Percentiles rank a stretch among this genome's conserved stretches.
Conservation (phyloP, 441 rosid genomes). For the Aquilaria agallochum region DNA sequence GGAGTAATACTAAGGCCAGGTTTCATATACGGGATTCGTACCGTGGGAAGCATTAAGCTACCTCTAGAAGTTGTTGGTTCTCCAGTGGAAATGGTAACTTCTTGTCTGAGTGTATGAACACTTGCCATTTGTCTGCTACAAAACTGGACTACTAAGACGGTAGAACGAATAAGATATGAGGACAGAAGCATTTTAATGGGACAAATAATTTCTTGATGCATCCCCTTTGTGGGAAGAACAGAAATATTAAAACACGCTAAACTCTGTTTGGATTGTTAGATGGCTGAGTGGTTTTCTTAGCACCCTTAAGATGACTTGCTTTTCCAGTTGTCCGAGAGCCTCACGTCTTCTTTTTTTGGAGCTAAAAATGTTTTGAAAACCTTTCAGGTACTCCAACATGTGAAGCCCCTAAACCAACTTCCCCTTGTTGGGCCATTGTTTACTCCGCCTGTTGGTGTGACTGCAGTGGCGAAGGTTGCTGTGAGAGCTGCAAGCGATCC, state of each 20-base stretch:
- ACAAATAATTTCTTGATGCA: not conserved
- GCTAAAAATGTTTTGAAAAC: not conserved
- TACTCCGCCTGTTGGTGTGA: slow-evolving; percentile 59
- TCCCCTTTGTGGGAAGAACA: not conserved
- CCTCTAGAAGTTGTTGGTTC: slow-evolving; percentile 77
- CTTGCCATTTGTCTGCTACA: not conserved
- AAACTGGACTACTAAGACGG: not conserved
- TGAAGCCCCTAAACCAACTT: slow-evolving; percentile 52
- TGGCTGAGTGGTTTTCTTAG: not conserved
- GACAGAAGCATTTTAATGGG: not conserved
- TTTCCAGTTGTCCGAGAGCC: too few relatives aligned
- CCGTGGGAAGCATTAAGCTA: slow-evolving; percentile 59
- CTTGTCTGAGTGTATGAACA: not conserved
- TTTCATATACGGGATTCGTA: slow-evolving; percentile 85
- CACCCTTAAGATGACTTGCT: too few relatives aligned
- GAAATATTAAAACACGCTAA: not conserved
- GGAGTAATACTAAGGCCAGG: slow-evolving; percentile 98
- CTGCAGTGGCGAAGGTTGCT: slow-evolving; percentile 53
- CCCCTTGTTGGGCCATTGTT: slow-evolving; percentile 59
- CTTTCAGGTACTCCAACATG: slow-evolving; percentile 52
- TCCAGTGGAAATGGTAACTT: slow-evolving; percentile 78
- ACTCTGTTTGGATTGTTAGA: not conserved
- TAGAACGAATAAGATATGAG: not conserved
- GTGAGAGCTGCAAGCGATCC: slow-evolving; percentile 66
- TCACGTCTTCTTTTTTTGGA: not conserved